Conservation (phyloP, 2,329 filamentous ascomycete genomes). For the Westerdykella aurantiaca region DNA sequence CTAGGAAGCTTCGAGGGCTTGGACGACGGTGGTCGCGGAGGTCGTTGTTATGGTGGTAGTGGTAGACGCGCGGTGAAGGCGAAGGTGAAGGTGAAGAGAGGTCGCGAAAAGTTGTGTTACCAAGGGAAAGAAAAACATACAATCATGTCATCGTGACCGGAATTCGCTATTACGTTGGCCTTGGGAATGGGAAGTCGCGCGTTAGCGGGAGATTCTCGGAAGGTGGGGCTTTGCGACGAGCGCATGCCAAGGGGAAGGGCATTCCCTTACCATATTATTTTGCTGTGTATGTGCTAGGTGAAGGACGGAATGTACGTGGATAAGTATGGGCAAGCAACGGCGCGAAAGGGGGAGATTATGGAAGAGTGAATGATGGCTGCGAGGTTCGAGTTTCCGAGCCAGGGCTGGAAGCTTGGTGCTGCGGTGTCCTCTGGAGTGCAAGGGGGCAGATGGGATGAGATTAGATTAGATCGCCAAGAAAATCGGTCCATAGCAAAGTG, state of each 20-base stretch:
- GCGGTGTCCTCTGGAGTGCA: conserved; percentile 29
- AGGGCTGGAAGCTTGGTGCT: conserved; percentile 23
- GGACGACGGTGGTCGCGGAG: conserved; percentile 3
- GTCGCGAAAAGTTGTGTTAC: not conserved
- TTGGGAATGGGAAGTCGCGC: conserved; percentile 30
- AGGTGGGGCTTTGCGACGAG: conserved; percentile 9
- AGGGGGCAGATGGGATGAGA: conserved; percentile 28
- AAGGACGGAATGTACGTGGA: not conserved
- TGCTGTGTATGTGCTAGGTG: not conserved
- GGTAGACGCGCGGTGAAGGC: not conserved
- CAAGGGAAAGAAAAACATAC: conserved; percentile 54
- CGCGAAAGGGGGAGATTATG: conserved; percentile 2
- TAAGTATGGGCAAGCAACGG: too few relatives aligned
- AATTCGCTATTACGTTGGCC: conserved; percentile 77
- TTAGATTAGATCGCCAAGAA: conserved; percentile 8
- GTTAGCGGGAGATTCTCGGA: conserved; percentile 28
- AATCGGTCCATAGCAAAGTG: too few relatives aligned
- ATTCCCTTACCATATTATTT: conserved; percentile 17
- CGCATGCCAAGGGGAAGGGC: not conserved
- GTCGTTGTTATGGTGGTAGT: not conserved
- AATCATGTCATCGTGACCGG: conserved; percentile 98
- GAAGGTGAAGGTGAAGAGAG: not conserved
- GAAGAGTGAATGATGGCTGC: conserved; percentile 9
- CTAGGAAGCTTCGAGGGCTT: conserved; percentile 2
- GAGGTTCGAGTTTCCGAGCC: conserved; percentile 6